Evolutionary conservation across 768 basidiomycete genomes (phyloP).

Genomic region (Sutorius australiensis): DNA sequence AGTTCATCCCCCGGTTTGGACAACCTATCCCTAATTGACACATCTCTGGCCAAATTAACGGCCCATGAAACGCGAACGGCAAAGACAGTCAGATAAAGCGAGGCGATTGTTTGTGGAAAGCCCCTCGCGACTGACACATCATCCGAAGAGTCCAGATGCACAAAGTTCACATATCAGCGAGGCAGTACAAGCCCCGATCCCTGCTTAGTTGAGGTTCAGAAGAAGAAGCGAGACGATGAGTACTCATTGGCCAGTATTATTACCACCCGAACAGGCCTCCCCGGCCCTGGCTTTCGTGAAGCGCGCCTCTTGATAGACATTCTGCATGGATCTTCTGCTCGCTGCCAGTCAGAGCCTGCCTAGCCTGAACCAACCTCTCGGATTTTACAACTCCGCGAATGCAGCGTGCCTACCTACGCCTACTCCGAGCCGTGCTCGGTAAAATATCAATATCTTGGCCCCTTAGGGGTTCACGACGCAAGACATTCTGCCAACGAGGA

Average conservation of each 20-base stretch:
- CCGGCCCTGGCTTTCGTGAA: slow-evolving; percentile 9
- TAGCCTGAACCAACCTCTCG: not conserved
- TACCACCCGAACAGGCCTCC: slow-evolving; percentile 17
- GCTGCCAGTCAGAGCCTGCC: not conserved
- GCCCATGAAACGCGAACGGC: slow-evolving; percentile 29
- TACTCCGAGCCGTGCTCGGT: not conserved
- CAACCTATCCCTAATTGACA: slow-evolving; percentile 27
- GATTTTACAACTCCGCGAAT: slow-evolving; percentile 32
- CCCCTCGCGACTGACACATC: slow-evolving; percentile 23
- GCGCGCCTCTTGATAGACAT: slow-evolving; percentile 2
- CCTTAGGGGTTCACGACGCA: not conserved
- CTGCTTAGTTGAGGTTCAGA: slow-evolving; percentile 15
- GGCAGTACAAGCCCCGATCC: slow-evolving; percentile 22
- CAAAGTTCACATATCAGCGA: slow-evolving; percentile 25
- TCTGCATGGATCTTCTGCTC: not conserved
- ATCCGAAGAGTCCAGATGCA: slow-evolving; percentile 6
- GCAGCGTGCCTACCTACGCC: slow-evolving; percentile 20
- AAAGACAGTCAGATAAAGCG: slow-evolving; percentile 21
- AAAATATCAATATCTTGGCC: too few relatives aligned
- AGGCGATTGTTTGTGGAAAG: slow-evolving; percentile 16
- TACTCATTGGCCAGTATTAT: slow-evolving; percentile 25
- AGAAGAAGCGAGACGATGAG: slow-evolving; percentile 6
- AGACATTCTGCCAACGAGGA: not conserved
- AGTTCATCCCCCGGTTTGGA: slow-evolving; percentile 27
- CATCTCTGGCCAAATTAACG: slow-evolving; percentile 28